phyloP scores from a whole-genome alignment of 805 yeast species.

The Yamadazyma sp. region DNA sequence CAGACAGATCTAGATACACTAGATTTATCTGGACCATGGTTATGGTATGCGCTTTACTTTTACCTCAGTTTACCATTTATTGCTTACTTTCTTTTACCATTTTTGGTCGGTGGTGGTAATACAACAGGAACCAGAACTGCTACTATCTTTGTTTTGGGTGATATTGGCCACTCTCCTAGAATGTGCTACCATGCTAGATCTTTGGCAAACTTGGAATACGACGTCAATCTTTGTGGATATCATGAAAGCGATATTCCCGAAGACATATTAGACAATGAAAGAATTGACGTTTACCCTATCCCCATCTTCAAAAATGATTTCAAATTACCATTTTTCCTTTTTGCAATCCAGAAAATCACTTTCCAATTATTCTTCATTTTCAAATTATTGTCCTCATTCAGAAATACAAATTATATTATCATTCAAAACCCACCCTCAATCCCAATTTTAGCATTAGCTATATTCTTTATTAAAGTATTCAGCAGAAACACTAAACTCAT shows the following conservation, averaged over 20 bases:
- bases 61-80: slow-evolving; percentile 46
- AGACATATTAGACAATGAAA: slow-evolving; percentile 48
- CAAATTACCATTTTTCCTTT: slow-evolving; percentile 51
- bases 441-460: slow-evolving; percentile 69
- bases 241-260: slow-evolving; percentile 53
- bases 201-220: slow-evolving; percentile 64
- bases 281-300: slow-evolving; percentile 51
- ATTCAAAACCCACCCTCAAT: slow-evolving; percentile 92
- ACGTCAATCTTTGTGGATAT: slow-evolving; percentile 85
- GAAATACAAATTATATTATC: slow-evolving; percentile 66
- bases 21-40: slow-evolving; percentile 32
- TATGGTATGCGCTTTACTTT: slow-evolving; percentile 42
- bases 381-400: slow-evolving; percentile 46
- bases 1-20: slow-evolving; percentile 2
- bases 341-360: slow-evolving; percentile 57
- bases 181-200: slow-evolving; percentile 88
- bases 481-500: slow-evolving; percentile 60
- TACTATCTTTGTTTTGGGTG: slow-evolving; percentile 84
- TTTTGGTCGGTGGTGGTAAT: not conserved
- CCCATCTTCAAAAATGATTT: slow-evolving; percentile 34
- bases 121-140: slow-evolving; percentile 39
- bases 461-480: slow-evolving; percentile 47
- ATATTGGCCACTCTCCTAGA: slow-evolving; percentile 91
- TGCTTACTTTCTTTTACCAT: slow-evolving; percentile 9
- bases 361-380: slow-evolving; percentile 51